Evolutionary conservation across 2,329 filamentous ascomycete genomes (phyloP).

Genomic region (Gyromitra esculenta): DNA sequence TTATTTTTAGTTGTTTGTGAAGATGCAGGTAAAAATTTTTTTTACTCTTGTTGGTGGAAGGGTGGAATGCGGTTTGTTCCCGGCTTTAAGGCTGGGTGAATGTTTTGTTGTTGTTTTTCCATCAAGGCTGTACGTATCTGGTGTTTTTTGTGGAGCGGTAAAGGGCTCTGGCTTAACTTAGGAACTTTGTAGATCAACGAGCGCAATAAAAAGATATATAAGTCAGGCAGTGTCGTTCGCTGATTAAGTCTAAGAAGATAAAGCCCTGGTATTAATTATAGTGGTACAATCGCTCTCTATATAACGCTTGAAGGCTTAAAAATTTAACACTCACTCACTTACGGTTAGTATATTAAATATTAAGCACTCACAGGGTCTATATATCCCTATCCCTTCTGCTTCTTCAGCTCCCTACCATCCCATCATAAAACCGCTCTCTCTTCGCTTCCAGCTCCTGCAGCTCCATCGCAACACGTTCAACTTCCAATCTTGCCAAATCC

Average conservation of each 20-base stretch:
- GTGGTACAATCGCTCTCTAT: background rate
- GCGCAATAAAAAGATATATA: background rate
- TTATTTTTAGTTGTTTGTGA: background rate
- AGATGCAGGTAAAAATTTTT: too few relatives aligned
- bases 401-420: constrained; percentile 67
- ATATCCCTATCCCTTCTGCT: background rate
- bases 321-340: background rate
- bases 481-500: constrained; percentile 73
- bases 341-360: background rate
- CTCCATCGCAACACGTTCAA: constrained; percentile 73
- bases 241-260: background rate
- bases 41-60: too few relatives aligned
- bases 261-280: background rate
- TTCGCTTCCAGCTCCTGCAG: constrained; percentile 70
- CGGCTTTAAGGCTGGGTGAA: too few relatives aligned
- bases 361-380: background rate
- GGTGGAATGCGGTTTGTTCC: too few relatives aligned
- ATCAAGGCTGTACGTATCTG: background rate
- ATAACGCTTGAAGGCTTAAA: background rate
- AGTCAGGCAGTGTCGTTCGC: background rate
- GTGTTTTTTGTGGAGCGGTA: background rate
- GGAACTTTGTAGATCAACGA: background rate
- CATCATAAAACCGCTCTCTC: constrained; percentile 80
- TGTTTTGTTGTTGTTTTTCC: background rate
- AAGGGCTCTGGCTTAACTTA: background rate